Evolutionary conservation across 805 yeast species (phyloP).

Genomic region (Wickerhamomyces bisporus): DNA sequence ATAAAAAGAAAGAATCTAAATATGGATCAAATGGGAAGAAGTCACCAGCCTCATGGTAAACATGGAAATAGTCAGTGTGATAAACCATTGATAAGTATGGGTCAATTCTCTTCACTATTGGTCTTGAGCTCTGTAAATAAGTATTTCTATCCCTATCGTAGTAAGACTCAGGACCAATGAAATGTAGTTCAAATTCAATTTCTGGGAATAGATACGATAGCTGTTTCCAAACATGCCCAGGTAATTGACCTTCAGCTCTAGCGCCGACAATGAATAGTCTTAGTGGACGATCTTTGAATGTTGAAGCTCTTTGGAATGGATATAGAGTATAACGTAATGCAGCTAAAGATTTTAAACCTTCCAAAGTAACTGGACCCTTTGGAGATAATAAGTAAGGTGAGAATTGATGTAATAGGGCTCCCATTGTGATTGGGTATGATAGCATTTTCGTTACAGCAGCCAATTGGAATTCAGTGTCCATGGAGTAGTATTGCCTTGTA

Average conservation of each 20-base stretch:
- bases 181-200: constrained; percentile 77
- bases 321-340: constrained; percentile 88
- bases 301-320: constrained; percentile 52
- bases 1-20: constrained; percentile 83
- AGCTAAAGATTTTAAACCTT: constrained; percentile 89
- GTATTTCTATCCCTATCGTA: constrained; percentile 67
- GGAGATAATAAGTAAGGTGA: constrained; percentile 82
- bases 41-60: constrained; percentile 85
- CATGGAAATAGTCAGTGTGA: constrained; percentile 91
- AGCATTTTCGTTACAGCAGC: constrained; percentile 94
- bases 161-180: constrained; percentile 89
- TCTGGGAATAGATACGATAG: constrained; percentile 80
- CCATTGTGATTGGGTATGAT: constrained; percentile 89
- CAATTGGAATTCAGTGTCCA: constrained; percentile 94
- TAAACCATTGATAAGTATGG: constrained; percentile 67
- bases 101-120: constrained; percentile 71
- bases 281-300: constrained; percentile 79
- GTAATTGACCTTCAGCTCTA: constrained; percentile 88
- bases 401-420: constrained; percentile 72
- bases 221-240: constrained; percentile 95
- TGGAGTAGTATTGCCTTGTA: constrained; percentile 87
- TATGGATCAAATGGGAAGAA: constrained; percentile 98
- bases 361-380: constrained; percentile 82
- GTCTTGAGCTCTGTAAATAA: constrained; percentile 52
- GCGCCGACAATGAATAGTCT: constrained; percentile 89